Percentiles rank a stretch among this genome's conserved stretches.
Evolutionary conservation across 208 protist genomes (phyloP).

Genomic region (Ichthyophonus hoferi): DNA sequence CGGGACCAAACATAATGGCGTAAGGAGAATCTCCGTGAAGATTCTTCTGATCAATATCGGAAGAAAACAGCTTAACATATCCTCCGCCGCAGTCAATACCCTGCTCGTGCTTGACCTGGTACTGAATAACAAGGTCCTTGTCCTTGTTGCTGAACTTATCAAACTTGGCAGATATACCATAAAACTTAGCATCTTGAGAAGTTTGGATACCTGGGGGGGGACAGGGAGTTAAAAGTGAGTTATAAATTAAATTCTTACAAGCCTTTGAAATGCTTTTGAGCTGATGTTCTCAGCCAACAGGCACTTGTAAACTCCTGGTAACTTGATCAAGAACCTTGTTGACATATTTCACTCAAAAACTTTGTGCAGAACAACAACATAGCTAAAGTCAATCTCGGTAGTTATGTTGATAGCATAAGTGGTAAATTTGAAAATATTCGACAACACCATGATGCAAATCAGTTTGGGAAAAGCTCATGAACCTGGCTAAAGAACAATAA

Average conservation of each 20-base stretch:
- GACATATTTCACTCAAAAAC: too few species aligned
- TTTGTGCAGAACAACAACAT: too few species aligned
- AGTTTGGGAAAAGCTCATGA: background rate
- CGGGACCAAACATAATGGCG: conserved; percentile 90
- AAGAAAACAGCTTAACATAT: conserved; percentile 81
- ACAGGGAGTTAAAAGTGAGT: too few species aligned
- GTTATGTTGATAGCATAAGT: too few species aligned
- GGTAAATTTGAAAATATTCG: too few species aligned
- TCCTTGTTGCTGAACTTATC: conserved; percentile 55
- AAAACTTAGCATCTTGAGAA: conserved; percentile 49
- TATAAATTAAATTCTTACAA: too few species aligned
- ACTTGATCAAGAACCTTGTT: too few species aligned
- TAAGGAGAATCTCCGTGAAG: conserved; percentile 78
- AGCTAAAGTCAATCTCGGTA: too few species aligned
- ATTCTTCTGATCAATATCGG: conserved; percentile 60
- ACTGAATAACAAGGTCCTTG: conserved; percentile 51
- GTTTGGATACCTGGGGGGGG: conserved; percentile 29
- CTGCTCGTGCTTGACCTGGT: conserved; percentile 65
- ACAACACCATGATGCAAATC: background rate
- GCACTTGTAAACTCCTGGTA: too few species aligned
- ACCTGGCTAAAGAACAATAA: background rate
- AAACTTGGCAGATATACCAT: conserved; percentile 59
- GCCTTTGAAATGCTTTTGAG: too few species aligned
- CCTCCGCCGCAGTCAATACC: conserved; percentile 70
- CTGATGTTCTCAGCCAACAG: too few species aligned